Evolutionary conservation across 306 rosid genomes (phyloP).

Genomic region (Lathyrus aphaca): DNA sequence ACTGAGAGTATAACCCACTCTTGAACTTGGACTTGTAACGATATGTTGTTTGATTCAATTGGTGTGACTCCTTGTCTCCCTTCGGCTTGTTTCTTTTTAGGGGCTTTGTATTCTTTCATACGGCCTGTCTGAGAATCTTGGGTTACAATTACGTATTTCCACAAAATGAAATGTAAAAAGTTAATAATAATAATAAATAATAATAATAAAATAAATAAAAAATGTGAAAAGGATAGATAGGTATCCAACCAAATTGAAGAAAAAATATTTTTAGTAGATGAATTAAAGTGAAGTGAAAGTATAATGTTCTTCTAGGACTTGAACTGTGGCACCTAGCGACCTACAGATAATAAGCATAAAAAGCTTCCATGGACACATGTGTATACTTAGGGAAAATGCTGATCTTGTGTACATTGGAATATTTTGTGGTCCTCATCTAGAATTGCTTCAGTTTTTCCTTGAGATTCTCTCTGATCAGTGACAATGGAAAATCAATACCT

Average conservation of each 20-base stretch:
- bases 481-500: slow-evolving; percentile 42
- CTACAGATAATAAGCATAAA: slow-evolving; percentile 30
- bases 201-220: too few species aligned
- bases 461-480: slow-evolving; percentile 44
- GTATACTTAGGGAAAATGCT: slow-evolving; percentile 2
- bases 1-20: too few species aligned
- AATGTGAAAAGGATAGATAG: slow-evolving; percentile 38
- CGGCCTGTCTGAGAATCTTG: too few species aligned
- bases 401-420: slow-evolving; percentile 21
- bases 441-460: slow-evolving; percentile 31
- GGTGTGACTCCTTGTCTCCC: too few species aligned
- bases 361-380: slow-evolving; percentile 32
- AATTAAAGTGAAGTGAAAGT: not conserved
- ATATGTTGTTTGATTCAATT: too few species aligned
- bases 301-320: slow-evolving; percentile 18
- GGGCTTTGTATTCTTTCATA: too few species aligned
- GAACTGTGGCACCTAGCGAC: slow-evolving; percentile 26
- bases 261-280: slow-evolving; percentile 8
- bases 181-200: too few species aligned
- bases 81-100: too few species aligned
- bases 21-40: too few species aligned
- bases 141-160: too few species aligned
- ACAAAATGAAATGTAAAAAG: slow-evolving; percentile 40
- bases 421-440: slow-evolving; percentile 41
- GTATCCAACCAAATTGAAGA: not conserved